These are phyloP conservation scores for Phyllosticta capitalensis DNA, from an alignment of 2,329 filamentous ascomycete species.

Conservation along the genomic window DNA sequence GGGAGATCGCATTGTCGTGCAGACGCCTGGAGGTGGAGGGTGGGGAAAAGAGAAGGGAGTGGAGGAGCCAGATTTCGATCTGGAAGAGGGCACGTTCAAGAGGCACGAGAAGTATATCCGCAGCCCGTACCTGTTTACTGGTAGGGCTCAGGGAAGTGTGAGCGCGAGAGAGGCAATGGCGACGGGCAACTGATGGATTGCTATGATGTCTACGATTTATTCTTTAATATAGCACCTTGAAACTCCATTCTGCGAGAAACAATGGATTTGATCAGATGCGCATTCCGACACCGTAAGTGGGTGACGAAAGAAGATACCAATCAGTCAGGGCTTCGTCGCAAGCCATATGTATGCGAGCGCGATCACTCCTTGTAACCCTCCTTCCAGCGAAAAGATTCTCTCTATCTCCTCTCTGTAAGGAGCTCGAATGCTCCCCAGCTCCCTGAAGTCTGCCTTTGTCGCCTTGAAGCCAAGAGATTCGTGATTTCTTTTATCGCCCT, in stretches of 20 bases:
- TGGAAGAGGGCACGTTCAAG: constrained; percentile 1
- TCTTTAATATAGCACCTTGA: not conserved
- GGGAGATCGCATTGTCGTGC: constrained; percentile 68
- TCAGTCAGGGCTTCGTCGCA: too few species aligned
- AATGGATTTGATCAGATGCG: not conserved
- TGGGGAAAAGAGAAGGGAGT: constrained; percentile 44
- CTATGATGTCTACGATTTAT: not conserved
- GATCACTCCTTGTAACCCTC: too few species aligned
- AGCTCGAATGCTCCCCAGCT: too few species aligned
- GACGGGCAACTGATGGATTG: not conserved
- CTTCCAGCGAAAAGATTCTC: too few species aligned
- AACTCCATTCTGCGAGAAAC: not conserved
- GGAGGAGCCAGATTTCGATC: not conserved
- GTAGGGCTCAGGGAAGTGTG: constrained; percentile 8
- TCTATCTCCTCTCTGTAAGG: too few species aligned
- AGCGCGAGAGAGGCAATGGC: constrained; percentile 9
- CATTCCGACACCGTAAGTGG: not conserved
- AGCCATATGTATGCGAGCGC: too few species aligned
- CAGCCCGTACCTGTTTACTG: constrained; percentile 2
- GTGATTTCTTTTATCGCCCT: too few species aligned
- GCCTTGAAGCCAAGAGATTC: too few species aligned
- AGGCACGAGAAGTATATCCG: constrained; percentile 7
- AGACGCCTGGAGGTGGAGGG: constrained; percentile 69
- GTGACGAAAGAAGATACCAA: too few species aligned
- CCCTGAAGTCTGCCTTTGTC: too few species aligned